Evolutionary conservation across 192 early-diverging fungal species (phyloP).

Genomic region (Coemansia sp.): DNA sequence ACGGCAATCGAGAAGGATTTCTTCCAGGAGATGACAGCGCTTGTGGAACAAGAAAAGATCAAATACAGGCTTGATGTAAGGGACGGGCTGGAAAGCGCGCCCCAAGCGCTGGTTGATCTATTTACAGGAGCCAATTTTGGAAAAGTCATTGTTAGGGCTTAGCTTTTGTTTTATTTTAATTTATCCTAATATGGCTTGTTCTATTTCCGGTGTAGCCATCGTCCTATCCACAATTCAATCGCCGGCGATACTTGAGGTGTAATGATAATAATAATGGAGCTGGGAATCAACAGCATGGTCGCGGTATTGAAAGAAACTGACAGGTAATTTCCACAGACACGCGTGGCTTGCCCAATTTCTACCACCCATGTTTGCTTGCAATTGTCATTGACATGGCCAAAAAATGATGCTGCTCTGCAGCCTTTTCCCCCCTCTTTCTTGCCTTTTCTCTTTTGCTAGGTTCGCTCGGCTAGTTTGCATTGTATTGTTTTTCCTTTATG

Average conservation of each 20-base stretch:
- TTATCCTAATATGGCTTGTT: no score
- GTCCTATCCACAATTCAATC: no score
- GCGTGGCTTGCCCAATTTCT: neutral
- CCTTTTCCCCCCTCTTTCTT: neutral
- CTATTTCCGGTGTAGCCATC: neutral
- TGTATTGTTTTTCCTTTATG: neutral
- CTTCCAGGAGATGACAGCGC: slow-evolving; percentile 57
- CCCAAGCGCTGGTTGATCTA: slow-evolving; percentile 63
- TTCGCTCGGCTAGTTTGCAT: neutral
- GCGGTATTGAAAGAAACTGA: neutral
- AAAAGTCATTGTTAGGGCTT: slow-evolving; percentile 62
- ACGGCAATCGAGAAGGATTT: slow-evolving; percentile 44
- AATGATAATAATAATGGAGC: neutral
- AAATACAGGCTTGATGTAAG: slow-evolving; percentile 59
- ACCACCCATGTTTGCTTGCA: neutral
- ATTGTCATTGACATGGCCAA: neutral
- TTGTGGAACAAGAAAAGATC: slow-evolving; percentile 64
- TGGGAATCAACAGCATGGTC: neutral
- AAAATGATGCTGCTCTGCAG: neutral
- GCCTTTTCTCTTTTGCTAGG: neutral
- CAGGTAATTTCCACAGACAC: neutral
- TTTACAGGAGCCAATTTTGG: slow-evolving; percentile 72
- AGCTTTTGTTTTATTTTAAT: neutral
- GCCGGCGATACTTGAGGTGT: no score
- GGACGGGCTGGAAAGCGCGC: slow-evolving; percentile 69